These are phyloP conservation scores for Chenopodium suecicum DNA, from an alignment of 148 eudicot genomes.

Conservation along the genomic window DNA sequence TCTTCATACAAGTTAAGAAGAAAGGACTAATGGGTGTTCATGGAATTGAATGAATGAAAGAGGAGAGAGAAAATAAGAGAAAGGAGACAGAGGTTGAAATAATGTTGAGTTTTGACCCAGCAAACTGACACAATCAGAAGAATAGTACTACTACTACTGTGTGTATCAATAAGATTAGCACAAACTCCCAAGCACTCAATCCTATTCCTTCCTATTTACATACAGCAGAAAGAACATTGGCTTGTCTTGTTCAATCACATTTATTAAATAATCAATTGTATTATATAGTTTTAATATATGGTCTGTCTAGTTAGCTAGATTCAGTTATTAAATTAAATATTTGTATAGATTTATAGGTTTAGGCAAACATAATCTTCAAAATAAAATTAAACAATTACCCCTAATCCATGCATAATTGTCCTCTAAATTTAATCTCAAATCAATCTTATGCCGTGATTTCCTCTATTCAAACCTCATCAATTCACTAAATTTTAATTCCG, in stretches of 20 bases:
- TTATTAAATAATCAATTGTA: background rate
- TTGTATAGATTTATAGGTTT: background rate
- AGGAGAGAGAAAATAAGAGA: conserved; percentile 12
- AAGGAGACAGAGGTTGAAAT: conserved; percentile 18
- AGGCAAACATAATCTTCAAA: conserved; percentile 17
- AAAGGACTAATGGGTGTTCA: background rate
- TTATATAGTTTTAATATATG: background rate
- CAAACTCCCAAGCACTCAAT: conserved; percentile 48
- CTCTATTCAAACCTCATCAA: background rate
- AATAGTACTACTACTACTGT: conserved; percentile 7
- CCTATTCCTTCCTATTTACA: conserved; percentile 27
- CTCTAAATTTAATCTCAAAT: background rate
- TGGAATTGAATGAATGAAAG: background rate
- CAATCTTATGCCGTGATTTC: background rate
- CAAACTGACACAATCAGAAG: conserved; percentile 26
- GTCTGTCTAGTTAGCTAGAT: background rate
- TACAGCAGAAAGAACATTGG: conserved; percentile 50
- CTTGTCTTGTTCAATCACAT: conserved; percentile 53
- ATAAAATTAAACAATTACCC: background rate
- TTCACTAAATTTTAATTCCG: no score
- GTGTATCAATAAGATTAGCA: conserved; percentile 26
- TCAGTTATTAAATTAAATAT: background rate
- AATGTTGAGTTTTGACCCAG: conserved; percentile 27
- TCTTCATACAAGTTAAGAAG: background rate
- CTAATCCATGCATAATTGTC: conserved; percentile 44